A percentile compares a stretch with the other conserved stretches of the same genome.
Conservation (phyloP, 352 stramenopile genomes). For the Pythium utonaiense region DNA sequence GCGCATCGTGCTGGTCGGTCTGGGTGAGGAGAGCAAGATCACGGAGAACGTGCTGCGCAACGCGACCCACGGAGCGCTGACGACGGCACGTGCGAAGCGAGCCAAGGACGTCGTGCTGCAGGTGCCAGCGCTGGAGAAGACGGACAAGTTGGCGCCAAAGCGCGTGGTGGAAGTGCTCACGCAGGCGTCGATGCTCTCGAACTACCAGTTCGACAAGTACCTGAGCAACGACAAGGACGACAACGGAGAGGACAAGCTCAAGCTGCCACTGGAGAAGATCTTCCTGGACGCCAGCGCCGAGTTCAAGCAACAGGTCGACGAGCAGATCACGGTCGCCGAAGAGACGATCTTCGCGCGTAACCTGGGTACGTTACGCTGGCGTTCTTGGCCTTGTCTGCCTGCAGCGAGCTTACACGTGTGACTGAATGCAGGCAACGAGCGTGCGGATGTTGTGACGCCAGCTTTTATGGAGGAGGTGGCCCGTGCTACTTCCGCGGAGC, state of each 20-base stretch:
- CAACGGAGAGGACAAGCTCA: constrained; percentile 62
- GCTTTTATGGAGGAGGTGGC: constrained; percentile 83
- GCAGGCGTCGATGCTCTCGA: constrained; percentile 79
- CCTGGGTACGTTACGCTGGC: constrained; percentile 34
- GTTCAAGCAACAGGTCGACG: constrained; percentile 59
- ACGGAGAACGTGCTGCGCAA: constrained; percentile 60
- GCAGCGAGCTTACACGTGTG: neutral
- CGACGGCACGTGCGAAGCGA: constrained; percentile 44
- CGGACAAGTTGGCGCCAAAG: constrained; percentile 22
- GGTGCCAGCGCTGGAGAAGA: constrained; percentile 34
- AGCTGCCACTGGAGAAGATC: constrained; percentile 62
- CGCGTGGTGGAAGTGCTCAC: constrained; percentile 68
- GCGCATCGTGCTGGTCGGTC: constrained; percentile 70
- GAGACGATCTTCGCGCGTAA: constrained; percentile 86
- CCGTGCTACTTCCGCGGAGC: constrained; percentile 42
- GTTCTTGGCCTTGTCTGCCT: neutral
- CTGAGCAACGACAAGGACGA: constrained; percentile 51
- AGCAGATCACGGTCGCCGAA: constrained; percentile 65
- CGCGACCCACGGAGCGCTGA: constrained; percentile 63
- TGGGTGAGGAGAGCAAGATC: constrained; percentile 64
- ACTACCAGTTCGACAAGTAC: constrained; percentile 88
- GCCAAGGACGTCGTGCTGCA: constrained; percentile 51
- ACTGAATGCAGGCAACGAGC: constrained; percentile 51
- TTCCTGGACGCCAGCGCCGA: constrained; percentile 48
- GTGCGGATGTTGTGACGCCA: constrained; percentile 69